A percentile compares a stretch with the other conserved stretches of the same genome.
Evolutionary conservation across 1,284 basidiomycete species (phyloP).

Genomic region (Xanthoconium separans): DNA sequence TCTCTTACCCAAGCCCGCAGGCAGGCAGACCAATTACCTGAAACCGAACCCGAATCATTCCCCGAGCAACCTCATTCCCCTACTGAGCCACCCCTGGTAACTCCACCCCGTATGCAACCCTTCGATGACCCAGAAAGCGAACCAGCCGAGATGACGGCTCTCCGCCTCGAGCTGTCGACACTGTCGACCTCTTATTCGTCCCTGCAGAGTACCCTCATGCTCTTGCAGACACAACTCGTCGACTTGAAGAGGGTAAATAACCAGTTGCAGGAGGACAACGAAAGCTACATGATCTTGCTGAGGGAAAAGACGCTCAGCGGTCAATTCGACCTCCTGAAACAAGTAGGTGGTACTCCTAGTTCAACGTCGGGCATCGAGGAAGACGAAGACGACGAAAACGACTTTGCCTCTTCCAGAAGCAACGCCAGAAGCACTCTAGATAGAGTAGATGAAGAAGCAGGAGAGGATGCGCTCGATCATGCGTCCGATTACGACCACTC

Average conservation of each 20-base stretch:
- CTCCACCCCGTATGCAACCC: conserved; percentile 38
- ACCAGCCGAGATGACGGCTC: conserved; percentile 80
- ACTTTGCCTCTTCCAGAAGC: conserved; percentile 58
- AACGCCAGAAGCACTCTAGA: conserved; percentile 53
- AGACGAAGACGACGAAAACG: conserved; percentile 49
- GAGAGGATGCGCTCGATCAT: conserved; percentile 33
- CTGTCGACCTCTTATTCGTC: conserved; percentile 78
- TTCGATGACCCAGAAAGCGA: conserved; percentile 64
- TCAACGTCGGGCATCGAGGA: conserved; percentile 43
- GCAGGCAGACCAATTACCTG: conserved; percentile 42
- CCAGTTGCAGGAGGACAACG: conserved; percentile 88
- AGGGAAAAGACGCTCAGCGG: conserved; percentile 87
- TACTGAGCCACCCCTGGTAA: conserved; percentile 23
- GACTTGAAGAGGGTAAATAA: conserved; percentile 81
- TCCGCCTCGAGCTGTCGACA: conserved; percentile 76
- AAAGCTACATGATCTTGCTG: conserved; percentile 90
- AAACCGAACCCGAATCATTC: conserved; percentile 26
- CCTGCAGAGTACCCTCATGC: conserved; percentile 71
- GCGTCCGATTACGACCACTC: conserved; percentile 39
- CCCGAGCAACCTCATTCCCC: conserved; percentile 33
- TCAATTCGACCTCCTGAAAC: conserved; percentile 71
- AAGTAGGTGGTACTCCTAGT: conserved; percentile 56
- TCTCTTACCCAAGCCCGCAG: conserved; percentile 69
- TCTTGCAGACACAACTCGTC: conserved; percentile 73
- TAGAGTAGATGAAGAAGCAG: conserved; percentile 55